A percentile compares a stretch with the other conserved stretches of the same genome.
phyloP scores from a whole-genome alignment of 768 basidiomycete genomes.

The Hypholoma sublateritium region DNA sequence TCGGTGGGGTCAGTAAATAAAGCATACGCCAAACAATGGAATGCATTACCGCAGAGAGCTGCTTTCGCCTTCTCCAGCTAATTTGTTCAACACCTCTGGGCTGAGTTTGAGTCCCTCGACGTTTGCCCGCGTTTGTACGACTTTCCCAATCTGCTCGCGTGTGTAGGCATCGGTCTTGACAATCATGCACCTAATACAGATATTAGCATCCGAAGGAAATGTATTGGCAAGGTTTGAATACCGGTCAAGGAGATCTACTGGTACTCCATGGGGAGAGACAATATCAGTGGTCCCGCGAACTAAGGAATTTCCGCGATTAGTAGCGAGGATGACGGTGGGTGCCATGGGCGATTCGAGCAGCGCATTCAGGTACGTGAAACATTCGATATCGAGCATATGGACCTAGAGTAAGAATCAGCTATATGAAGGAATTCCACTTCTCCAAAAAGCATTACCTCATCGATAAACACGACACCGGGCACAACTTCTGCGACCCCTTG shows the following conservation, averaged over 20 bases:
- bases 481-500: conserved; percentile 98
- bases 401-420: conserved; percentile 53
- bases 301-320: conserved; percentile 89
- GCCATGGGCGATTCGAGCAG: conserved; percentile 96
- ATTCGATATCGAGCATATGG: conserved; percentile 99
- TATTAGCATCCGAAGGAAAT: neutral
- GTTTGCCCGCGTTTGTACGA: conserved; percentile 82
- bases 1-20: conserved; percentile 10
- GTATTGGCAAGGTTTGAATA: conserved; percentile 30
- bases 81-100: conserved; percentile 70
- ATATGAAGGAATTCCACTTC: neutral
- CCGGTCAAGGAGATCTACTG: conserved; percentile 92
- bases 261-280: conserved; percentile 89
- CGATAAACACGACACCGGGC: conserved; percentile 97
- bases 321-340: conserved; percentile 95
- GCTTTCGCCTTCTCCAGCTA: conserved; percentile 81
- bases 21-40: neutral
- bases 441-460: conserved; percentile 66
- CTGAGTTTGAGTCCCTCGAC: conserved; percentile 83
- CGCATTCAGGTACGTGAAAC: conserved; percentile 97
- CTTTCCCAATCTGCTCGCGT: conserved; percentile 81
- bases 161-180: conserved; percentile 88
- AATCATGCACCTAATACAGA: conserved; percentile 73
- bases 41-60: conserved; percentile 71
- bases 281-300: conserved; percentile 95